Conservation (phyloP, 371 early-diverging fungal genomes). For the Apophysomyces elegans region DNA sequence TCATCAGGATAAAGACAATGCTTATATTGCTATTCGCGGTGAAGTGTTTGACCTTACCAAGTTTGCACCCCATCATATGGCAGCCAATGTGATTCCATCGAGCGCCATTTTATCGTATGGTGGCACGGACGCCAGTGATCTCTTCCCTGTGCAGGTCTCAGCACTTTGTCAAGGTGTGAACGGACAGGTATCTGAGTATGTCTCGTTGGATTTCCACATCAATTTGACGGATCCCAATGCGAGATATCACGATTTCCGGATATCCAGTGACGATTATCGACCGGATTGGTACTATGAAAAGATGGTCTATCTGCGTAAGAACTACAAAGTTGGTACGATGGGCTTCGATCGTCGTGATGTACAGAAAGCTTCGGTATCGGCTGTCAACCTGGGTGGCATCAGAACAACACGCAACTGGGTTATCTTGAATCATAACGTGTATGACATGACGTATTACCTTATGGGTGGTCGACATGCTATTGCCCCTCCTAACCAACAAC, state of each 20-base stretch:
- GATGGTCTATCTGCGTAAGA: conserved; percentile 49
- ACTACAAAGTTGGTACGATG: conserved; percentile 51
- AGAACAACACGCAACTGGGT: conserved; percentile 50
- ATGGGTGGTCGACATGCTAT: conserved; percentile 27
- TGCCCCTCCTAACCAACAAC: conserved; percentile 27
- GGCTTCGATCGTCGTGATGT: conserved; percentile 38
- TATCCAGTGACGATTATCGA: conserved; percentile 28
- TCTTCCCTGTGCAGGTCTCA: conserved; percentile 75
- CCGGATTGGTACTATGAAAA: conserved; percentile 56
- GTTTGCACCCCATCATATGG: conserved; percentile 58
- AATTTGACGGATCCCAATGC: conserved; percentile 32
- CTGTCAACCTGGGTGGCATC: conserved; percentile 30
- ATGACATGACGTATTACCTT: conserved; percentile 63
- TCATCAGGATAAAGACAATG: conserved; percentile 43
- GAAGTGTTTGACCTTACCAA: conserved; percentile 67
- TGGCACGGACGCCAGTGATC: conserved; percentile 61
- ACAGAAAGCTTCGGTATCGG: conserved; percentile 29
- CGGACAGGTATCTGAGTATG: conserved; percentile 24
- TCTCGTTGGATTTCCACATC: conserved; percentile 29
- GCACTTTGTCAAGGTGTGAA: conserved; percentile 33
- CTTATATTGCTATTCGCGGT: conserved; percentile 65
- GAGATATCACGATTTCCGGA: conserved; percentile 46
- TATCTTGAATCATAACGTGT: conserved; percentile 61
- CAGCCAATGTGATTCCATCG: conserved; percentile 46
- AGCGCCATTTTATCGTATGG: conserved; percentile 59